Base-by-base conservation (phyloP, 1,284 basidiomycete species). In the Melanopsichium pennsylvanicum region DNA sequence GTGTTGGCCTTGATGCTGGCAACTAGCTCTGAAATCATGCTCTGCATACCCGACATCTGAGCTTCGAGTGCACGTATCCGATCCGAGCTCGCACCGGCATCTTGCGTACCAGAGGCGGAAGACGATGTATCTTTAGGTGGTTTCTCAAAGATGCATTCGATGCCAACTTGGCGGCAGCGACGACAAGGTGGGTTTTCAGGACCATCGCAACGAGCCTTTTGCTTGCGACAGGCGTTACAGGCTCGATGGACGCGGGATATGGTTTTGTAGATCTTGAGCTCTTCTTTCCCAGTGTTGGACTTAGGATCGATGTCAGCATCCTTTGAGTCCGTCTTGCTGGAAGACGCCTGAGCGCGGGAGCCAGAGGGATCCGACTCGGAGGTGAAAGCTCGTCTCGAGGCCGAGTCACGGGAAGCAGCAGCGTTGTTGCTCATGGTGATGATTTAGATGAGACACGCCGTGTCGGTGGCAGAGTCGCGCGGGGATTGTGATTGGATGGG, bases 121-220 rank as follows among this genome's bases (percentile, higher is more conserved):
- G 55, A 12, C 0, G 32, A 25, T 18, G 84, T 85, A 83, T 91
- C 92, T 84, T 89, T 91, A 82, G 92, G 89, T 74, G 91, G 91
- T 82, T 94, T 95, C 82, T 94, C 93, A 81, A 94, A 96, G 39
- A 96, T 84, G 78, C 93, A 96, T 29, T 86, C 85, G 10, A 88
- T 89, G 11, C 90, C 90, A 78, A 89, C 91, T 43, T 90, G 84
- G 74, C 90, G 87, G 84, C 93, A 96, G 49, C 93, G 88, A 82
- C 90, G 88, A 85, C 93, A 93, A 64, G 91, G 90, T 83, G 89
- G 85, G 89, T 92, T 45, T 21, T 59, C 66, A 13, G 66, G 62
- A 7, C 66, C 67, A 32, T 72, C 69, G 29, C 62, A 67, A 6
- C 63, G 35, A 27, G 61, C 61, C 36, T 72, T 72, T 18, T 72